phyloP scores from a whole-genome alignment of 83 land plant genomes.

The Picea mariana region DNA sequence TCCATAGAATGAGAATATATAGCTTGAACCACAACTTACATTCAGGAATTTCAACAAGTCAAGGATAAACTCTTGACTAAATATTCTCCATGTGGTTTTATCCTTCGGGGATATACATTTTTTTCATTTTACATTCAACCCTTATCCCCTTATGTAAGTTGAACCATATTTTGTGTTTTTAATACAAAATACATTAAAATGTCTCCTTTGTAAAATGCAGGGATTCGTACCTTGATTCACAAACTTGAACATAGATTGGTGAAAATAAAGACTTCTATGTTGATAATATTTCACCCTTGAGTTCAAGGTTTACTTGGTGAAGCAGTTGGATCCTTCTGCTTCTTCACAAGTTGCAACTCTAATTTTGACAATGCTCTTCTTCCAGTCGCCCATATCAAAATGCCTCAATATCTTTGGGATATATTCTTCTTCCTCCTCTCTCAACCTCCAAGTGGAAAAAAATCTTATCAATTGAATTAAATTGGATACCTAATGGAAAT shows the following conservation, averaged over 20 bases:
- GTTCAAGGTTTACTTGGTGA: conserved; percentile 44
- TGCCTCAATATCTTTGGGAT: conserved; percentile 74
- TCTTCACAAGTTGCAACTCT: conserved; percentile 68
- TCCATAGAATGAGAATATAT: too few species aligned
- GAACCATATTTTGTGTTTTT: background rate
- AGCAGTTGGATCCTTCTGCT: conserved; percentile 57
- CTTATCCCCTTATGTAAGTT: background rate
- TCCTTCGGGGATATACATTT: too few species aligned
- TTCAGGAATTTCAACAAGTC: too few species aligned
- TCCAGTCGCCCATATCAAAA: conserved; percentile 43
- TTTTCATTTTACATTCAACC: background rate
- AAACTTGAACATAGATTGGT: background rate
- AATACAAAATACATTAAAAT: background rate
- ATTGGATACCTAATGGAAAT: conserved; percentile 34
- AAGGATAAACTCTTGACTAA: too few species aligned
- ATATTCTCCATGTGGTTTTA: too few species aligned
- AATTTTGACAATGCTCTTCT: conserved; percentile 46
- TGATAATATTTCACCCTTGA: too few species aligned
- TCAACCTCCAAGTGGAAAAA: conserved; percentile 73
- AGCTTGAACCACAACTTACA: too few species aligned
- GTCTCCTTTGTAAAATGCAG: background rate
- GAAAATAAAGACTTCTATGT: too few species aligned
- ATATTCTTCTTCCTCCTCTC: conserved; percentile 82
- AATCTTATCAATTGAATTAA: conserved; percentile 33
- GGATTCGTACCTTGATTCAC: background rate